Conservation (phyloP, 106 monocot genomes). For the Iris macrosiphon region DNA sequence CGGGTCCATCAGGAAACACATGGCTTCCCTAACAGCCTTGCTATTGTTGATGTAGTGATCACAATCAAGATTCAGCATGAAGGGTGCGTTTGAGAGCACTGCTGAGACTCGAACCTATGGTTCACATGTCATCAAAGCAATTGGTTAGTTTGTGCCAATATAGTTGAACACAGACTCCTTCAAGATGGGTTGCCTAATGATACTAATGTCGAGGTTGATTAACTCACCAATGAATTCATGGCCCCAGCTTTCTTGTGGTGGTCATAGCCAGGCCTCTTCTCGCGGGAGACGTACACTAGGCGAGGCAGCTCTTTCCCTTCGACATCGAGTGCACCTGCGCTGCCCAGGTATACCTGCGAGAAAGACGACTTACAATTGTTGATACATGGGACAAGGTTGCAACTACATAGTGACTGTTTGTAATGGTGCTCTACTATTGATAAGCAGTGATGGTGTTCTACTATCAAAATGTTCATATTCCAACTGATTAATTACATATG, state of each 20-base stretch:
- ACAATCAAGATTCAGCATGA: constrained; percentile 82
- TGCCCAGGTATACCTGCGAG: constrained; percentile 76
- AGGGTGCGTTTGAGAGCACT: constrained; percentile 86
- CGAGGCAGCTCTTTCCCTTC: constrained; percentile 78
- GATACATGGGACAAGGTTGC: background rate
- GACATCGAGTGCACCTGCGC: constrained; percentile 74
- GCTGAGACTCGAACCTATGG: constrained; percentile 91
- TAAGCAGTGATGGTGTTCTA: no score
- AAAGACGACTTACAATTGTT: background rate
- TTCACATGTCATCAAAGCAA: background rate
- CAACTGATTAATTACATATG: background rate
- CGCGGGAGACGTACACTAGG: constrained; percentile 84
- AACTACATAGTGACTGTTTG: background rate
- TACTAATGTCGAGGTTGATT: background rate
- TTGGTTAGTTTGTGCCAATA: background rate
- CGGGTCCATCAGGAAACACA: constrained; percentile 96
- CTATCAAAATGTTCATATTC: no score
- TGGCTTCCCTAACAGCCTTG: constrained; percentile 81
- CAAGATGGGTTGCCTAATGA: no score
- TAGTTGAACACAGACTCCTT: background rate
- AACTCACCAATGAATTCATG: constrained; percentile 76
- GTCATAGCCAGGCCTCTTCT: constrained; percentile 88
- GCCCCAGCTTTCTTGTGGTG: constrained; percentile 97
- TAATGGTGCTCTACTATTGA: no score
- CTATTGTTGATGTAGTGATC: constrained; percentile 96